Evolutionary conservation across 1,139 yeast species (phyloP), one percentile per base, ranked within the genome.

Genomic region (Saccharomyces hybrid): DNA sequence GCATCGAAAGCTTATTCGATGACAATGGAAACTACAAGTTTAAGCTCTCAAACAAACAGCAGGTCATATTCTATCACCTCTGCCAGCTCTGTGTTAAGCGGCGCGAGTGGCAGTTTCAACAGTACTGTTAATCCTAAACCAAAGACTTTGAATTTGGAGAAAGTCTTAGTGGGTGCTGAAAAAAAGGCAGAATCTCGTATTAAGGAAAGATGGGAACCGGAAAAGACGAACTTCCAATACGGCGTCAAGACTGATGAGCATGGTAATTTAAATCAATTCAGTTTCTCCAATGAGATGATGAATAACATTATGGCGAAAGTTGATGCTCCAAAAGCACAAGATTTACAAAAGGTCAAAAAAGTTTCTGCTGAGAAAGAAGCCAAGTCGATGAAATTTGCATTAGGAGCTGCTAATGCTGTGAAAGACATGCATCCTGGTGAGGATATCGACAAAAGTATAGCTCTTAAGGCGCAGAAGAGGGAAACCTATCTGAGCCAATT

Each of bases 331-430:
- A 27, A n/a, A 47, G 34, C 16, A n/a, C 49, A 47, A 47, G 13
- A 31, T 6, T 46, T 29, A 46, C 44, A 27, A 31, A 46, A n/a
- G 42, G 52, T 19, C 46, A 55, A 51, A 34, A 58, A 61, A 48
- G 9, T 34, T 23, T 44, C 47, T 8, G 49, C 46, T 25, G 38
- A 32, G 38, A 13, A n/a, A 32, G 38, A 32, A 32, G 38, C 38
- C 16, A 32, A n/a, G 8, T 32, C 38, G 6, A 32, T 32, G 38
- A 32, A 32, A 32, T 58, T 63, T 41, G 83, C 80, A 27, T 73
- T 74, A 11, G 67, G 73, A 32, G 85, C 84, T 11, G 83, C 78
- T 52, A 69, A 74, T 52, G 78, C 78, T 47, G 83, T 82, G 32
- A 70, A 67, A 57, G 72, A 70, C 57, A 60, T 60, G 49, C 62